Evolutionary conservation across 257 asterid species (phyloP).

Genomic region (Jaltomata sinuosa): DNA sequence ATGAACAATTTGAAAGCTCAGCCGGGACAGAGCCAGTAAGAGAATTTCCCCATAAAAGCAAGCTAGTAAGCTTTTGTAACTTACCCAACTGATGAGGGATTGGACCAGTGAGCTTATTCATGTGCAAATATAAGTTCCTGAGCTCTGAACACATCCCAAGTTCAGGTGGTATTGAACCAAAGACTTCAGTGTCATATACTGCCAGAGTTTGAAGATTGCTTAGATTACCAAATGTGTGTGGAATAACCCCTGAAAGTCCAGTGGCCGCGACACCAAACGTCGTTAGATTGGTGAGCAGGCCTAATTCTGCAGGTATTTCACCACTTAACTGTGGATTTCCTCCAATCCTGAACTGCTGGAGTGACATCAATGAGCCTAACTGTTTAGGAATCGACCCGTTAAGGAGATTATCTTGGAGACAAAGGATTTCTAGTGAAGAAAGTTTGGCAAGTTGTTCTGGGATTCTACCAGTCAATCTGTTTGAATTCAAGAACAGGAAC

Average conservation of each 20-base stretch:
- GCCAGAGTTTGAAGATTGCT: slow-evolving; percentile 56
- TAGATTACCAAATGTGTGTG: slow-evolving; percentile 68
- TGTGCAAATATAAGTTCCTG: slow-evolving; percentile 57
- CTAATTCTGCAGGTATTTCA: slow-evolving; percentile 66
- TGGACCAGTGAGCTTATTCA: slow-evolving; percentile 71
- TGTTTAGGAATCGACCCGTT: slow-evolving; percentile 68
- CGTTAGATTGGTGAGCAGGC: slow-evolving; percentile 61
- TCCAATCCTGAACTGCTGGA: slow-evolving; percentile 78
- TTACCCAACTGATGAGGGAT: slow-evolving; percentile 61
- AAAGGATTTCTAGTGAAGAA: slow-evolving; percentile 57
- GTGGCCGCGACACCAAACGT: slow-evolving; percentile 86
- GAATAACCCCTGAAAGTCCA: slow-evolving; percentile 66
- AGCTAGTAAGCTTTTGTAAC: slow-evolving; percentile 64
- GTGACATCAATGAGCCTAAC: slow-evolving; percentile 52
- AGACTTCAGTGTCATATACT: slow-evolving; percentile 68
- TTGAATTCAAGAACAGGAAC: slow-evolving; percentile 71
- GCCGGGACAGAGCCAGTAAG: slow-evolving; percentile 57
- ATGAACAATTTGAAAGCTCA: slow-evolving; percentile 52
- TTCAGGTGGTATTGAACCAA: slow-evolving; percentile 71
- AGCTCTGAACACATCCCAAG: slow-evolving; percentile 61
- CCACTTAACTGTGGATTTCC: slow-evolving; percentile 65
- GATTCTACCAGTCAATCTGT: slow-evolving; percentile 49
- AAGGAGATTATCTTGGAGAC: slow-evolving; percentile 74
- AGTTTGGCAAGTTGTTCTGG: slow-evolving; percentile 50
- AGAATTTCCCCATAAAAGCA: slow-evolving; percentile 81